These are phyloP conservation scores for Aspergillus novofumigatus DNA, from an alignment of 2,329 filamentous ascomycete genomes.

Conservation along the genomic window DNA sequence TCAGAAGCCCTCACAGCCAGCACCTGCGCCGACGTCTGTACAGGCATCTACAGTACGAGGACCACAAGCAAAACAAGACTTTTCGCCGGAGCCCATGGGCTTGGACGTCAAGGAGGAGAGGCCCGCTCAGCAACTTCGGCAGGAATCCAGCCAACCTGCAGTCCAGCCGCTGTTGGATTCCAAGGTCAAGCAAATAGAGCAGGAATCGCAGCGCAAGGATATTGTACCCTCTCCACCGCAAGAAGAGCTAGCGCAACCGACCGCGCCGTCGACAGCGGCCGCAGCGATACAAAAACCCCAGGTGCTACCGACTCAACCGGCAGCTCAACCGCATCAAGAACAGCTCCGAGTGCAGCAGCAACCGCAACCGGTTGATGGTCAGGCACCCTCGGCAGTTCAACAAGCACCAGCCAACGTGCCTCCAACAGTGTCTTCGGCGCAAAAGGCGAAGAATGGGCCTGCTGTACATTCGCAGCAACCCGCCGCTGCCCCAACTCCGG, in stretches of 20 bases:
- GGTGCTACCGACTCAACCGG: constrained; percentile 6
- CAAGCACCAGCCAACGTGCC: constrained; percentile 17
- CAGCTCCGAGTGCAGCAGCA: constrained; percentile 5
- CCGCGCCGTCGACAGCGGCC: constrained; percentile 8
- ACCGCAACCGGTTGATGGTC: constrained; percentile 16
- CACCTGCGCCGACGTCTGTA: not conserved
- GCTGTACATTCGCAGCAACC: constrained; percentile 12
- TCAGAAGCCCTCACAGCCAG: constrained; percentile 36
- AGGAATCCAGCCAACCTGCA: constrained; percentile 3
- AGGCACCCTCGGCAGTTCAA: constrained; percentile 15
- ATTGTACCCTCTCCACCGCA: constrained; percentile 4
- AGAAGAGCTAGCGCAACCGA: not conserved
- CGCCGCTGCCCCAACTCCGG: constrained; percentile 17
- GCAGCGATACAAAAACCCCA: constrained; percentile 1
- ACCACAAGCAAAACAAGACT: constrained; percentile 10
- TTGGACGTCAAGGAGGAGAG: constrained; percentile 25
- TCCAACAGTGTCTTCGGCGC: constrained; percentile 9
- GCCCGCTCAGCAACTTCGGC: constrained; percentile 8
- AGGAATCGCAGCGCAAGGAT: constrained; percentile 10
- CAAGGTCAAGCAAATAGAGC: constrained; percentile 4
- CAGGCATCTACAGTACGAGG: constrained; percentile 5
- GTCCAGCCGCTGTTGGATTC: constrained; percentile 2
- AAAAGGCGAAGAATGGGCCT: constrained; percentile 5
- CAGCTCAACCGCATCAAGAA: constrained; percentile 2
- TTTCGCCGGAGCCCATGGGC: constrained; percentile 24